A percentile compares a stretch with the other conserved stretches of the same genome.
phyloP scores from a whole-genome alignment of 1,139 yeast genomes.

The Saccharomyces uvarum region DNA sequence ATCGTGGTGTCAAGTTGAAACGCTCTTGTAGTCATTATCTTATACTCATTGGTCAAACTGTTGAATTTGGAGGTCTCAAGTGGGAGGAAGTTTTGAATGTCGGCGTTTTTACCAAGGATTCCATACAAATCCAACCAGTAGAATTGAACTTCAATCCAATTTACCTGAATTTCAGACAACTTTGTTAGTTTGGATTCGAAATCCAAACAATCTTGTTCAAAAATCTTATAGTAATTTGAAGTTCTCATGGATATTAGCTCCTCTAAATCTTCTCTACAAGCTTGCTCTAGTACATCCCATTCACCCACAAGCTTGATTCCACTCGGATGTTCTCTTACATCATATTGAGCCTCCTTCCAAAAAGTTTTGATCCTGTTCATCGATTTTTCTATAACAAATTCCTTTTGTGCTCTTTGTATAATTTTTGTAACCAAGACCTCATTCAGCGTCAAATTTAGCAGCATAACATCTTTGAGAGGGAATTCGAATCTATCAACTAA shows the following conservation, averaged over 20 bases:
- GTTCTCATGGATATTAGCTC: constrained; percentile 63
- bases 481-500: constrained; percentile 13
- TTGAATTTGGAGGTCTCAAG: constrained; percentile 56
- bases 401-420: constrained; percentile 64
- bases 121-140: constrained; percentile 86
- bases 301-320: constrained; percentile 54
- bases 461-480: constrained; percentile 58
- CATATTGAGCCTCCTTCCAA: constrained; percentile 47
- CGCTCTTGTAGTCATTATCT: constrained; percentile 34
- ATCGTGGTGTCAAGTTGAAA: constrained; percentile 47
- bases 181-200: constrained; percentile 52
- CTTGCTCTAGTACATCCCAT: constrained; percentile 60
- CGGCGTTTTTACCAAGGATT: constrained; percentile 54
- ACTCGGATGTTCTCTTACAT: constrained; percentile 47
- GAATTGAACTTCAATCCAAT: constrained; percentile 81
- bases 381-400: constrained; percentile 55
- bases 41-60: constrained; percentile 33
- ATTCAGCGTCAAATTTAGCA: constrained; percentile 44
- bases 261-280: constrained; percentile 53
- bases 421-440: constrained; percentile 43
- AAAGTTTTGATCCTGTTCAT: constrained; percentile 39
- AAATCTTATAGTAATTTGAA: constrained; percentile 55
- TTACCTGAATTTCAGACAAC: constrained; percentile 49
- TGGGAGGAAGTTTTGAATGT: constrained; percentile 58
- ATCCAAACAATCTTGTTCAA: constrained; percentile 50